Percentiles rank a stretch among this genome's conserved stretches.
Conservation (phyloP, 2,329 filamentous ascomycete genomes). For the Oidium heveae region DNA sequence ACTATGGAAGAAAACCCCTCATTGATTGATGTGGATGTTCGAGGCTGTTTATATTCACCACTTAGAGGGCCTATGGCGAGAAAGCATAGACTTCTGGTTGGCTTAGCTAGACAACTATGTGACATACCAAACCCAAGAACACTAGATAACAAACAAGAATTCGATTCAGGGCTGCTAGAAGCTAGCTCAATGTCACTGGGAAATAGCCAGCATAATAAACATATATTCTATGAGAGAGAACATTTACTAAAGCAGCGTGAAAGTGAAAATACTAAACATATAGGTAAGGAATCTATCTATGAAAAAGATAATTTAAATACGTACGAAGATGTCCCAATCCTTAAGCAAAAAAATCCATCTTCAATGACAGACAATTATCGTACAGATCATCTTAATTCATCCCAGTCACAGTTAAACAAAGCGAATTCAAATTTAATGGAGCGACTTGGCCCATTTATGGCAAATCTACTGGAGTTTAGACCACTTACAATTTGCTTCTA, state of each 20-base stretch:
- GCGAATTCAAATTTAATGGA: conserved; percentile 66
- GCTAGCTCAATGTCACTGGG: background rate
- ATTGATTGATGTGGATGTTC: conserved; percentile 77
- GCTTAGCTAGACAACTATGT: conserved; percentile 65
- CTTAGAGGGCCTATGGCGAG: conserved; percentile 64
- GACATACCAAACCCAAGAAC: conserved; percentile 37
- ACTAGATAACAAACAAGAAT: conserved; percentile 10
- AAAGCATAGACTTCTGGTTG: conserved; percentile 67
- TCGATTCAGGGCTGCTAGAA: conserved; percentile 8
- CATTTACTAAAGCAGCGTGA: background rate
- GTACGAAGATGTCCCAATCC: conserved; percentile 10
- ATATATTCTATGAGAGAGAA: background rate
- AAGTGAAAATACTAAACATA: background rate
- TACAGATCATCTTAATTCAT: conserved; percentile 12
- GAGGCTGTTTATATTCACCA: conserved; percentile 84
- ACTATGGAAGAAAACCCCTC: conserved; percentile 53
- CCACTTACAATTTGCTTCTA: conserved; percentile 91
- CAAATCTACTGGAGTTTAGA: conserved; percentile 49
- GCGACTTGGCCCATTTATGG: conserved; percentile 70
- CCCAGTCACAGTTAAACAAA: conserved; percentile 19
- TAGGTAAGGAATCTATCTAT: no score
- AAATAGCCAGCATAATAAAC: background rate
- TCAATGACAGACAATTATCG: conserved; percentile 5
- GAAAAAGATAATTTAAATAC: background rate
- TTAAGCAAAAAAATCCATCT: conserved; percentile 5